Base-by-base conservation (phyloP, 371 early-diverging fungal species). In the Mucor velutinosus region DNA sequence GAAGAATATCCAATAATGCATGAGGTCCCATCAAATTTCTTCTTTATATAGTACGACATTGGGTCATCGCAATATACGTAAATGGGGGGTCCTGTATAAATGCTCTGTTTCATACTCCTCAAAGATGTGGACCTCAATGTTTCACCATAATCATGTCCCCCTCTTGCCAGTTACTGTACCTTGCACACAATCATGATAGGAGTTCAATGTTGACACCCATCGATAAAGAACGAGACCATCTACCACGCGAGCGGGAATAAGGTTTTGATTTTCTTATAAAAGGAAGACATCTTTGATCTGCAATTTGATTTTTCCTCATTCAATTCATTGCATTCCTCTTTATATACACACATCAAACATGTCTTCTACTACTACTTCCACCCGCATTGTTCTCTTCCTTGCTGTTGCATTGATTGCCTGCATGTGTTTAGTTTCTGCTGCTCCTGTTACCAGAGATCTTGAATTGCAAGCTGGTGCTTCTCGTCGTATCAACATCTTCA, bases 361-460 rank as follows among this genome's bases (percentile, higher is more conserved):
- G 63, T 63, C 53, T 63, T 56, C 32, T 51, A 51, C 51, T 4
- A 47, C 60, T 47, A 19, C 62, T 10, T 35, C 37, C 33, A 61
- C 60, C 58, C 66, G 66, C 51, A 19, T 51, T 14, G 51, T 64
- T 58, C 60, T 67, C 47, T 35, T 59, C n/a, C 14, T 65, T 32
- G 27, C 58, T 19, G 21, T 58, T 58, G 62, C 58, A 35, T 64
- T 73, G 8, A 35, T 60, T 61, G 62, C 65, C 19, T 70, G 62
- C 41, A 25, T 37, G 7, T 62, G 39, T 29, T 19, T 73, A 39
- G 62, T 64, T 6, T 62, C 73, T 55, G 66, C 73, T 43, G 65
- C 73, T 39, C 69, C 73, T 45, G 45, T 69, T 51, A 29, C 10
- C 15, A 39, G 27, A 14, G 25, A 15, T 32, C n/a, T 25, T 39